Evolutionary conservation across 345 rosid genomes (phyloP), one percentile per base, ranked within the genome.

Genomic region (Mangifera indica): DNA sequence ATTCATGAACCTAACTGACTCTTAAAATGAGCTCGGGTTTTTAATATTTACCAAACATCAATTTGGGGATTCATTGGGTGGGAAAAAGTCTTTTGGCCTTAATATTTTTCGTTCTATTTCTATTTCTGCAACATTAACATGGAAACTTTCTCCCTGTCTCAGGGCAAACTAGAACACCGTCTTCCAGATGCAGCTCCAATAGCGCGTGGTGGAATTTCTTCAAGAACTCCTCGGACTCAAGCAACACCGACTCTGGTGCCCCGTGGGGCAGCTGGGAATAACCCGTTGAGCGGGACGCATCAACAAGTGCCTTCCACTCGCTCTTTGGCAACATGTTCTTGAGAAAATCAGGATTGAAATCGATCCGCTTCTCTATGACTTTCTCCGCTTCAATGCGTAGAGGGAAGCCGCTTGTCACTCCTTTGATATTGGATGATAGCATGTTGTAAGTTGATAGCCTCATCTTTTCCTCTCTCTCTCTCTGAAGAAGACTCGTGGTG

Each of bases 101-200:
- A n/a, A n/a, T 29, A 29, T 29, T 29, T 29, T 29, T 29, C 32
- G n/a, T n/a, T n/a, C n/a, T n/a, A n/a, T n/a, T n/a, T n/a, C n/a
- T n/a, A n/a, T n/a, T n/a, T n/a, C n/a, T n/a, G n/a, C n/a, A n/a
- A n/a, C n/a, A n/a, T n/a, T n/a, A n/a, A n/a, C n/a, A n/a, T 0
- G 93, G 91, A 53, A 89, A 89, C 75, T 81, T 88, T 20, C 95
- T 71, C 5, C 88, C 97, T 3, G 97, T 89, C 83, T 91, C 88
- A 1, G 97, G 98, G 64, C 98, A 95, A 74, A 93, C 85, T 64
- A 95, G 87, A 15, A 93, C 85, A n/a, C 99, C 93, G 67, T 95
- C 96, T 73, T 93, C 96, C 0, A 92, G 90, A 68, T 91, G 91
- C 7, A 95, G 84, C 87, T 95, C 98, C 59, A 92, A 75, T 46